Evolutionary conservation across 129 eudicot genomes (phyloP).

Genomic region (Silybum marianum): DNA sequence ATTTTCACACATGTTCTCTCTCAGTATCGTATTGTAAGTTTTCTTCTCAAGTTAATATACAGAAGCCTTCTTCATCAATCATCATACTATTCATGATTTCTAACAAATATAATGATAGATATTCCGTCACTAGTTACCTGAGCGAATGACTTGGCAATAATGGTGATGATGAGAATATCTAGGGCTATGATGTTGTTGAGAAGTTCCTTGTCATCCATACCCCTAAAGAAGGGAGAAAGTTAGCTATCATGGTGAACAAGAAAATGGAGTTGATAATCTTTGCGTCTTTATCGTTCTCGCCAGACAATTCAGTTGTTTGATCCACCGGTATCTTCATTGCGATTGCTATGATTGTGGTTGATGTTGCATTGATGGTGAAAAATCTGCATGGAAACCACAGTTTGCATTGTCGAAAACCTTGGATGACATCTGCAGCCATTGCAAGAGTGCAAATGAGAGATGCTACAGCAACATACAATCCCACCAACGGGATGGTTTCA

Average conservation of each 20-base stretch:
- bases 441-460: too few species aligned
- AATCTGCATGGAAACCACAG: conserved; percentile 42
- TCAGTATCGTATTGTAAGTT: too few species aligned
- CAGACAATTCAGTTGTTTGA: not conserved
- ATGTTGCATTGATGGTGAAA: conserved; percentile 39
- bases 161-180: not conserved
- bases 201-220: conserved; percentile 26
- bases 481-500: too few species aligned
- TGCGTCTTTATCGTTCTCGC: not conserved
- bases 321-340: conserved; percentile 43
- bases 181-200: not conserved
- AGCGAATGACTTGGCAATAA: too few species aligned
- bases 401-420: not conserved
- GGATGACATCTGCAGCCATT: too few species aligned
- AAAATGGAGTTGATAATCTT: not conserved
- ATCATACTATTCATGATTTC: too few species aligned
- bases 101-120: too few species aligned
- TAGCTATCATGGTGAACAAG: conserved; percentile 23
- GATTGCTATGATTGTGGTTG: conserved; percentile 33
- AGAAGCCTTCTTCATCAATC: too few species aligned
- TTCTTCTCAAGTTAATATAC: too few species aligned
- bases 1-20: too few species aligned
- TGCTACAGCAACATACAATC: too few species aligned
- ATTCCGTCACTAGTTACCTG: too few species aligned
- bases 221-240: conserved; percentile 34